phyloP scores from a whole-genome alignment of 768 basidiomycete species.

The Calocybe indica region DNA sequence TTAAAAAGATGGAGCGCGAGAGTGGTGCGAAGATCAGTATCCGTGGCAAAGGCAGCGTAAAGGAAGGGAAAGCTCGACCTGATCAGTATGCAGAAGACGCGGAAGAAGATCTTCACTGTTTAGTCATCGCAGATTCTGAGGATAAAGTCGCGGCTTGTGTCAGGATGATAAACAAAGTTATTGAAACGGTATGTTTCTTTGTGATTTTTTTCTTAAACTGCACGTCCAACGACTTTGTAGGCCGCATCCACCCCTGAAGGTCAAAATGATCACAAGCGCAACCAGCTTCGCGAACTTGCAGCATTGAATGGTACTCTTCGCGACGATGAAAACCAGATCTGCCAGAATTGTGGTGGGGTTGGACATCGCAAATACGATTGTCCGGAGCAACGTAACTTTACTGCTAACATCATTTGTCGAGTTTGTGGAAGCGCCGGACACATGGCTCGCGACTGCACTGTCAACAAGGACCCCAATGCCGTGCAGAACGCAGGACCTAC shows the following conservation, averaged over 20 bases:
- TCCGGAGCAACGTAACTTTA: conserved; percentile 96
- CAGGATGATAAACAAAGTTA: conserved; percentile 93
- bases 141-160: conserved; percentile 92
- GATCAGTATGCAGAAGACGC: conserved; percentile 95
- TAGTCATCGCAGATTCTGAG: conserved; percentile 88
- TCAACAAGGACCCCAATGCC: conserved; percentile 85
- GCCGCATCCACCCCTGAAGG: conserved; percentile 99
- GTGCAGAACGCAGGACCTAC: conserved; percentile 36
- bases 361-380: conserved; percentile 99
- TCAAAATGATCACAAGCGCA: conserved; percentile 99
- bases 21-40: conserved; percentile 99
- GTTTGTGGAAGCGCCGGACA: conserved; percentile 97
- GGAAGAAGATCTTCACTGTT: conserved; percentile 98
- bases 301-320: conserved; percentile 97
- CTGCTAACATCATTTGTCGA: conserved; percentile 98
- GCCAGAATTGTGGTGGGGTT: conserved; percentile 92
- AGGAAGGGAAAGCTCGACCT: conserved; percentile 95
- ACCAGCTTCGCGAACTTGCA: conserved; percentile 95
- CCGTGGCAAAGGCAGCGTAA: conserved; percentile 96
- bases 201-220: neutral
- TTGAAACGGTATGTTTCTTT: conserved; percentile 76
- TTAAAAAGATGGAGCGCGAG: conserved; percentile 99
- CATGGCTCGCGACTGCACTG: conserved; percentile 97
- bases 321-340: conserved; percentile 99
- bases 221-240: conserved; percentile 33